Conservation (phyloP, 805 yeast genomes). For the Torulaspora delbrueckii region DNA sequence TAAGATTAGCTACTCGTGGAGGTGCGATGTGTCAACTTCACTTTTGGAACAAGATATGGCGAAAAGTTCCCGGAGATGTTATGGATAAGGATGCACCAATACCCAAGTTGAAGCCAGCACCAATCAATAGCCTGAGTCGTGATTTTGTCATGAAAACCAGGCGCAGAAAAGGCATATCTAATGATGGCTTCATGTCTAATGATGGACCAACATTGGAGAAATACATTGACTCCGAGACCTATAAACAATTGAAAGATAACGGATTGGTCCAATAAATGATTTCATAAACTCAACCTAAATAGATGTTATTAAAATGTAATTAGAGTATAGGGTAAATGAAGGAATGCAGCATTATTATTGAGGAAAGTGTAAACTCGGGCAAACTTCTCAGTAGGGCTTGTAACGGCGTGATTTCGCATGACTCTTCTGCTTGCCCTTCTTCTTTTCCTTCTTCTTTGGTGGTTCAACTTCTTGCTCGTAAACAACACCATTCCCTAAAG, state of each 20-base stretch:
- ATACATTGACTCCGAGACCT: conserved; percentile 61
- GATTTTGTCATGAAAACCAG: conserved; percentile 89
- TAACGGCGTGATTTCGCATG: conserved; percentile 44
- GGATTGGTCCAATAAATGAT: conserved; percentile 36
- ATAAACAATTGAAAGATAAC: conserved; percentile 46
- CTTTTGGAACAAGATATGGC: conserved; percentile 60
- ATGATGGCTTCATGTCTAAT: conserved; percentile 41
- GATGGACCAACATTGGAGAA: conserved; percentile 45
- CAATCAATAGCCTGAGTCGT: conserved; percentile 63
- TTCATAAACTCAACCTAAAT: background rate
- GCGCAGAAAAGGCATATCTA: conserved; percentile 76
- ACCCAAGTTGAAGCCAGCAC: conserved; percentile 73
- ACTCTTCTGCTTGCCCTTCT: conserved; percentile 35
- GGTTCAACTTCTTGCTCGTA: background rate
- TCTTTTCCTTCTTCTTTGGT: conserved; percentile 33
- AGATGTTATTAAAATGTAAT: background rate
- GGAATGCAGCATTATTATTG: background rate
- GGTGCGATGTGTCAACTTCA: conserved; percentile 64
- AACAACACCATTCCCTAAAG: background rate
- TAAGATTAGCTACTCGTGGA: conserved; percentile 72
- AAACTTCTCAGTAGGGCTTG: conserved; percentile 39
- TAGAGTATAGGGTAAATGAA: background rate
- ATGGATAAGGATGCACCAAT: conserved; percentile 59
- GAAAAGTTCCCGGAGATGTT: conserved; percentile 86
- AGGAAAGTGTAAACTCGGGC: too few species aligned